Percentiles rank a stretch among this genome's conserved stretches.
phyloP scores from a whole-genome alignment of 75 land plant genomes.

The Azolla pinnata region DNA sequence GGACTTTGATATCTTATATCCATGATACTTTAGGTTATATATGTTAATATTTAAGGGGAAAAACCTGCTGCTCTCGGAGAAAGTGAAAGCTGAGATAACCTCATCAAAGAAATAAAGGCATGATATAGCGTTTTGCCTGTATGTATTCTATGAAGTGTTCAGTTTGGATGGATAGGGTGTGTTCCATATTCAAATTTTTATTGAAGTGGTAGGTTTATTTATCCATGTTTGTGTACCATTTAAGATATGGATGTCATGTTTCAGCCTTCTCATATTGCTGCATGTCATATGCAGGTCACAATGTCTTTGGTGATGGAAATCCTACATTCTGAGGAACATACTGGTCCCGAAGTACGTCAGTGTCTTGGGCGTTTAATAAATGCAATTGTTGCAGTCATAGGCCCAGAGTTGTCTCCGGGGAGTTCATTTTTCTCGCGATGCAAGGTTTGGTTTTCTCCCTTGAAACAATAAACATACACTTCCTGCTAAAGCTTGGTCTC shows the following conservation, averaged over 20 bases:
- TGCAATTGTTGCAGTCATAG: constrained; percentile 95
- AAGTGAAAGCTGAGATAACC: neutral
- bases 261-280: neutral
- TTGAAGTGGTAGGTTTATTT: neutral
- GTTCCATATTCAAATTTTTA: neutral
- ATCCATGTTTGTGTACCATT: neutral
- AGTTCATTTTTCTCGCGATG: constrained; percentile 94
- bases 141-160: too few relatives aligned
- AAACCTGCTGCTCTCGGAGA: too few relatives aligned
- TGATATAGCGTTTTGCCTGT: too few relatives aligned
- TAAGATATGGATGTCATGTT: neutral
- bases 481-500: too few relatives aligned
- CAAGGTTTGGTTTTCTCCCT: constrained; percentile 58
- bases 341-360: constrained; percentile 64
- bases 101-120: neutral
- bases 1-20: too few relatives aligned
- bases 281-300: constrained; percentile 43
- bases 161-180: too few relatives aligned
- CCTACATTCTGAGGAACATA: constrained; percentile 74
- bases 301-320: constrained; percentile 80
- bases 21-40: too few relatives aligned
- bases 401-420: constrained; percentile 88
- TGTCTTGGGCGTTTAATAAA: constrained; percentile 77
- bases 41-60: too few relatives aligned
- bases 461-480: too few relatives aligned